Evolutionary conservation across 129 eudicot genomes (phyloP).

Genomic region (Escallonia rubra): DNA sequence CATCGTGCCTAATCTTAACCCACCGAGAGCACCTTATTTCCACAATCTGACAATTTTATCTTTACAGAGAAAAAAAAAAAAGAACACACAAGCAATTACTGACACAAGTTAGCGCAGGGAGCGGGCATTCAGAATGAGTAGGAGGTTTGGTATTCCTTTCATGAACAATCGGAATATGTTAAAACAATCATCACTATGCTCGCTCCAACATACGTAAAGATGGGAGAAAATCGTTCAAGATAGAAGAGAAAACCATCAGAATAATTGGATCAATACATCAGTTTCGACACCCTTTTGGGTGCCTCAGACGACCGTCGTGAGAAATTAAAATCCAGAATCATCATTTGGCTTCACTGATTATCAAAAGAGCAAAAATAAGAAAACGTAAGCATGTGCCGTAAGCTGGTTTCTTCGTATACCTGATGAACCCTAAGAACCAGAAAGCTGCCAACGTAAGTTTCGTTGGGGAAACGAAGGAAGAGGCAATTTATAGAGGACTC

Average conservation of each 20-base stretch:
- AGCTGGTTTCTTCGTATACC: no score
- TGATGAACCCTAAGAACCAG: no score
- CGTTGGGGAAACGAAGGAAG: no score
- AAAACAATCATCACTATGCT: conserved; percentile 34
- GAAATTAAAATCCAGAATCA: conserved; percentile 31
- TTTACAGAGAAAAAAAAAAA: no score
- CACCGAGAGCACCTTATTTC: no score
- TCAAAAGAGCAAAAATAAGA: no score
- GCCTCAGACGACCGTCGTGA: conserved; percentile 75
- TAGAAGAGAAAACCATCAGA: conserved; percentile 34
- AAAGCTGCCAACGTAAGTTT: no score
- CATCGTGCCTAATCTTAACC: conserved; percentile 17
- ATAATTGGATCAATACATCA: conserved; percentile 41
- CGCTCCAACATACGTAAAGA: not conserved
- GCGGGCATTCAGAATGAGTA: conserved; percentile 62
- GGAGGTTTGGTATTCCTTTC: conserved; percentile 52
- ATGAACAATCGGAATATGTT: conserved; percentile 35
- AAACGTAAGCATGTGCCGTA: no score
- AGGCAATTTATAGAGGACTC: no score
- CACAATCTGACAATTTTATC: no score
- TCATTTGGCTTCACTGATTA: conserved; percentile 21
- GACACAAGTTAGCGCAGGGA: no score
- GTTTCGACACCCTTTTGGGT: not conserved
- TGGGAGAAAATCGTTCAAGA: not conserved
- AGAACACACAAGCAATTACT: no score